Base-by-base conservation (phyloP, 306 rosid genomes). In the Fragaria vesca region DNA sequence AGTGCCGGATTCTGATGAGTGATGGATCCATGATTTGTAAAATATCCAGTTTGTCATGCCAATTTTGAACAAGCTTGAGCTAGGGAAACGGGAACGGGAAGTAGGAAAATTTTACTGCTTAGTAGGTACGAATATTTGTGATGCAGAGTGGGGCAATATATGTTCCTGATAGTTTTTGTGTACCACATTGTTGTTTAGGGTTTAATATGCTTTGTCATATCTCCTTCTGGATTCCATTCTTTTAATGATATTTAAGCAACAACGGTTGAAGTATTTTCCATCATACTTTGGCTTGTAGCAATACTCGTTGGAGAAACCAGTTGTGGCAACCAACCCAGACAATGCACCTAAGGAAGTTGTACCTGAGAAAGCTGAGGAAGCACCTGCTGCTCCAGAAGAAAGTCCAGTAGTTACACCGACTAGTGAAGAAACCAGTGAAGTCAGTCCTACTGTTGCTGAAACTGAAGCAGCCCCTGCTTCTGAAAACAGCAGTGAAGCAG, bases 231-330 rank as follows among this genome's bases (percentile, higher is more conserved):
- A 6, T 24, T 30, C 24, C 43, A 65, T n/a, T 42, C 51, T 69
- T 42, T 54, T 51, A n/a, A 4, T 48, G 24, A 42, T 55, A 36
- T 8, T 21, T 21, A 16, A n/a, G 17, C 24, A 45, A 30, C 51
- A 28, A 47, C 57, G 21, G 42, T 38, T 32, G 10, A 28, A 55
- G 42, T 42, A 60, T 9, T n/a, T 65, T 63, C 13, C 36, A 8
- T 52, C 9, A n/a, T 78, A 55, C 71, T 78, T 86, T 84, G 74
- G 69, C 24, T 68, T 81, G 75, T 86, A 95, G 99, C 79, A 91
- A 84, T 95, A 93, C 73, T 36, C 58, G 34, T 90, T 95, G 83
- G 93, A 86, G 79, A 83, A 87, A 40, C 90, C 75, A 34, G 85
- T 48, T 66, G 80, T 50, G 43, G 85, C 15, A 65, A 66, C 82